phyloP scores from a whole-genome alignment of 2,329 filamentous ascomycete genomes.

The Leptographium procerum region DNA sequence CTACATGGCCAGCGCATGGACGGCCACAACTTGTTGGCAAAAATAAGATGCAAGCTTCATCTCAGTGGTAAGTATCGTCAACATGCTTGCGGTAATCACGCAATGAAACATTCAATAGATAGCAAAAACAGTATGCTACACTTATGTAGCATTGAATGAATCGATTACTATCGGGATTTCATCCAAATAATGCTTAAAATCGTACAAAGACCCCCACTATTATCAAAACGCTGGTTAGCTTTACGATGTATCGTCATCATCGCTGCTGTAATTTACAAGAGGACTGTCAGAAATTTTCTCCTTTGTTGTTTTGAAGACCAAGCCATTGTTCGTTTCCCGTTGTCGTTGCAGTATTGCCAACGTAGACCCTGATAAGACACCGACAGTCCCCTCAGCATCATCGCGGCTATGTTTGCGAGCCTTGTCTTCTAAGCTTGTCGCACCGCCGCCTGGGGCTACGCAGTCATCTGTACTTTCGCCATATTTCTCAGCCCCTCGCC shows the following conservation, averaged over 20 bases:
- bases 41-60: too few species aligned
- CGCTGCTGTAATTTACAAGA: slow-evolving; percentile 81
- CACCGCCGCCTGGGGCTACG: background rate
- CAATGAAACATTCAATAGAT: too few species aligned
- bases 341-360: slow-evolving; percentile 60
- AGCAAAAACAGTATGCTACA: too few species aligned
- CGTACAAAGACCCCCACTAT: too few species aligned
- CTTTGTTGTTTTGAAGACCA: slow-evolving; percentile 43
- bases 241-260: slow-evolving; percentile 23
- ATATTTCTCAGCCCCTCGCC: slow-evolving; percentile 40
- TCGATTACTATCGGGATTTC: too few species aligned
- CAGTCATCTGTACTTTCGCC: slow-evolving; percentile 34
- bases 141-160: too few species aligned
- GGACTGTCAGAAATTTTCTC: slow-evolving; percentile 49
- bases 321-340: slow-evolving; percentile 30
- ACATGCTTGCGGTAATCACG: too few species aligned
- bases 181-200: too few species aligned
- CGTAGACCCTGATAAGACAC: slow-evolving; percentile 71
- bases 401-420: slow-evolving; percentile 22
- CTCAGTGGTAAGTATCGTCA: too few species aligned
- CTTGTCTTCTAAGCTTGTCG: slow-evolving; percentile 38
- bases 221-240: background rate
- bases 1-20: too few species aligned
- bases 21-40: too few species aligned
- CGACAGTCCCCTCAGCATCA: slow-evolving; percentile 32